Evolutionary conservation across 306 rosid species (phyloP).

Genomic region (Pterocarpus santalinus): DNA sequence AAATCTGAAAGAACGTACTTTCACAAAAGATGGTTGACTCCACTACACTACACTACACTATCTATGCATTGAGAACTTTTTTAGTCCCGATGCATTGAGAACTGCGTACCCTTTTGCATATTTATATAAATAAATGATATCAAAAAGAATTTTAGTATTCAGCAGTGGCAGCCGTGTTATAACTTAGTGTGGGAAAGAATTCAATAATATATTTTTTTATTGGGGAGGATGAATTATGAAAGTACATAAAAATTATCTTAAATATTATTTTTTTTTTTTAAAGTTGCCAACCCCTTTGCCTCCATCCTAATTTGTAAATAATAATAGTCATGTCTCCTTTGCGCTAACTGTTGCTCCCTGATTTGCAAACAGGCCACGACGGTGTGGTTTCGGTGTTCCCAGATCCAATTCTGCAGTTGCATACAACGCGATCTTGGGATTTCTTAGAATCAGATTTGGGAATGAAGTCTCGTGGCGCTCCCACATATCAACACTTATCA

Average conservation of each 20-base stretch:
- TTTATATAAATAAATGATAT: too few species aligned
- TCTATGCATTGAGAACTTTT: not conserved
- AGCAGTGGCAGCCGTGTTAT: too few species aligned
- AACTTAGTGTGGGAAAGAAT: too few species aligned
- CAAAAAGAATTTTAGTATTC: too few species aligned
- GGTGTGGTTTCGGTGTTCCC: slow-evolving; percentile 82
- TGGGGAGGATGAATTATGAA: too few species aligned
- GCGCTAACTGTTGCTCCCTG: not conserved
- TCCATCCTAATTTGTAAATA: too few species aligned
- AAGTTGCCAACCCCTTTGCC: too few species aligned
- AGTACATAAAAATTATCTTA: too few species aligned
- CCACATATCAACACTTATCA: slow-evolving; percentile 37
- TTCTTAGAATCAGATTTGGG: slow-evolving; percentile 71
- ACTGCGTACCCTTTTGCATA: not conserved
- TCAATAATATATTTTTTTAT: too few species aligned
- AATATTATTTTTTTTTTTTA: too few species aligned
- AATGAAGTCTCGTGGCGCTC: slow-evolving; percentile 5
- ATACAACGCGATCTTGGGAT: slow-evolving; percentile 97
- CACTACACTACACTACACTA: not conserved
- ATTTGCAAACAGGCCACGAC: slow-evolving; percentile 55
- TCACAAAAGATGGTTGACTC: not conserved
- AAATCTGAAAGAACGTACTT: not conserved
- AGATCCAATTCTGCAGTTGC: slow-evolving; percentile 70
- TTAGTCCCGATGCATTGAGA: not conserved
- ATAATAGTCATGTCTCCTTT: not conserved